A percentile compares a stretch with the other conserved stretches of the same genome.
Evolutionary conservation across 257 asterid species (phyloP).

Genomic region (Nicotiana paniculata): DNA sequence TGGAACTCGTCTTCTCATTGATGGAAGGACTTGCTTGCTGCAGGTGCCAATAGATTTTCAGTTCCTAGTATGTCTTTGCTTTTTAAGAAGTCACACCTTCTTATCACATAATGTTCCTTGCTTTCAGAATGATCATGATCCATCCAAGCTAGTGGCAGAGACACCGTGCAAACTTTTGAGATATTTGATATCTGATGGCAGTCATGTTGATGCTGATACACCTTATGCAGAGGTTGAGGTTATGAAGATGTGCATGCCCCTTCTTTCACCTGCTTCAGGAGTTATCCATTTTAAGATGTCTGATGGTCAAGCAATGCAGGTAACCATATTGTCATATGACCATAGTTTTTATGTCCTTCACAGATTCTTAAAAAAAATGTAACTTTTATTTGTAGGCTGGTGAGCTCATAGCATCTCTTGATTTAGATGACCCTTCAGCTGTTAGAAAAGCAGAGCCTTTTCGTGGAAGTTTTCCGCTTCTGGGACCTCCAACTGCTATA

Average conservation of each 20-base stretch:
- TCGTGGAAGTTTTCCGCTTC: constrained; percentile 76
- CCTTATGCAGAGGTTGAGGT: constrained; percentile 99
- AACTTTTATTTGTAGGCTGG: constrained; percentile 57
- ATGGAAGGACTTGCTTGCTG: constrained; percentile 97
- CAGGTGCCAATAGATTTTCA: constrained; percentile 42
- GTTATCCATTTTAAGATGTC: constrained; percentile 72
- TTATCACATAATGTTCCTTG: background rate
- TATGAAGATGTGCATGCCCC: constrained; percentile 99
- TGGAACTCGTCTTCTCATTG: constrained; percentile 95
- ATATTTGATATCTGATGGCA: constrained; percentile 40
- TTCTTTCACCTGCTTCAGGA: constrained; percentile 97
- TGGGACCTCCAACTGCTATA: constrained; percentile 96
- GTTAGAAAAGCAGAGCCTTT: constrained; percentile 98
- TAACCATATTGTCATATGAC: constrained; percentile 19
- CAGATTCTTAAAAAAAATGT: constrained; percentile 4
- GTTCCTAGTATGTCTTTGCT: constrained; percentile 4
- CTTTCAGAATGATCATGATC: constrained; percentile 90
- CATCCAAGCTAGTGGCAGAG: constrained; percentile 92
- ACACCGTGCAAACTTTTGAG: constrained; percentile 91
- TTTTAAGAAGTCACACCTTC: background rate
- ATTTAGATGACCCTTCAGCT: constrained; percentile 96
- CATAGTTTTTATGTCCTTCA: constrained; percentile 3
- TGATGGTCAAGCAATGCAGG: constrained; percentile 99
- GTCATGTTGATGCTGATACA: constrained; percentile 92
- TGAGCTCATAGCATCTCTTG: constrained; percentile 94